A percentile compares a stretch with the other conserved stretches of the same genome.
Evolutionary conservation across 176 grass and related monocot genomes (phyloP).

Genomic region (Canna indica): DNA sequence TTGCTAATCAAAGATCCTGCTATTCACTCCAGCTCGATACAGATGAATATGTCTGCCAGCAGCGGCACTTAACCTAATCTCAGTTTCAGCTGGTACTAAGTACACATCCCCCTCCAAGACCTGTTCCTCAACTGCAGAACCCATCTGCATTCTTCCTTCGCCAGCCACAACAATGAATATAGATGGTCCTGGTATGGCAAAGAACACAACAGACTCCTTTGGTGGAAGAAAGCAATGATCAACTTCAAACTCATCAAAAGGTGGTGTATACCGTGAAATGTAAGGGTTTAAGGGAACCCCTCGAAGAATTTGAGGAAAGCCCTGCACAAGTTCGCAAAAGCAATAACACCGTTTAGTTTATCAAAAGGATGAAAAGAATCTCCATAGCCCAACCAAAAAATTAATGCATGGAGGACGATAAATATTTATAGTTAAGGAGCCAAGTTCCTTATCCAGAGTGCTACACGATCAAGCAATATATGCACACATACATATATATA

Average conservation of each 20-base stretch:
- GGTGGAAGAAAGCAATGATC: constrained; percentile 37
- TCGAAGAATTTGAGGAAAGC: constrained; percentile 54
- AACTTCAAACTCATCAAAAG: constrained; percentile 82
- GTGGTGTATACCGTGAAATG: constrained; percentile 59
- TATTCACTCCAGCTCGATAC: constrained; percentile 75
- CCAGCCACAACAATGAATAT: constrained; percentile 59
- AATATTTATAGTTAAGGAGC: too few relatives aligned
- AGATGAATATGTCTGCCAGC: constrained; percentile 28
- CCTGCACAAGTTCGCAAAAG: constrained; percentile 22
- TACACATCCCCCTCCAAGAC: constrained; percentile 58
- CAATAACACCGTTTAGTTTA: background rate
- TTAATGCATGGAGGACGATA: too few relatives aligned
- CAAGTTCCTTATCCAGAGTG: too few relatives aligned
- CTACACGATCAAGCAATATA: too few relatives aligned
- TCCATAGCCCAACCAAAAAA: too few relatives aligned
- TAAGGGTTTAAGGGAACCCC: constrained; percentile 37
- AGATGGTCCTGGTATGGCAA: constrained; percentile 53
- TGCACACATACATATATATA: too few relatives aligned
- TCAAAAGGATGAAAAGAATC: too few relatives aligned
- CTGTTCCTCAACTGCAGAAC: constrained; percentile 18
- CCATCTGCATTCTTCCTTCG: constrained; percentile 31
- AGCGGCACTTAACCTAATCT: constrained; percentile 42
- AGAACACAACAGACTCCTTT: constrained; percentile 30
- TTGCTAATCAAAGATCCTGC: constrained; percentile 52
- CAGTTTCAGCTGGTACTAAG: constrained; percentile 48